Conservation (phyloP, 306 rosid species). For the Canavalia gladiata region DNA sequence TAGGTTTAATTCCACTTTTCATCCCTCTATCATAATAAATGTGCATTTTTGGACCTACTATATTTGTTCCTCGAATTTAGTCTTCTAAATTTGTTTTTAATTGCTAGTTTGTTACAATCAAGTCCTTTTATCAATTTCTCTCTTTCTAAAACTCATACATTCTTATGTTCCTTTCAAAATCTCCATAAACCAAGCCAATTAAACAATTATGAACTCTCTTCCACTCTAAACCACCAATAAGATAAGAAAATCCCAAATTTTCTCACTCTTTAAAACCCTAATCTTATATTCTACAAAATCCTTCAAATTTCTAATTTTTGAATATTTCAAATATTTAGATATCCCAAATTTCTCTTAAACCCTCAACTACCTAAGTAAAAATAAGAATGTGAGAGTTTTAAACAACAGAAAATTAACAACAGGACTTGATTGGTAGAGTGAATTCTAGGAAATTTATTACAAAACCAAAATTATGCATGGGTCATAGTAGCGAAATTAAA, state of each 20-base stretch:
- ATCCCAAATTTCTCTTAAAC: neutral
- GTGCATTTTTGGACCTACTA: no score
- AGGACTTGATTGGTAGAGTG: neutral
- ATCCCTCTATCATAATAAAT: neutral
- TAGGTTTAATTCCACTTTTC: neutral
- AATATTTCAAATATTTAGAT: neutral
- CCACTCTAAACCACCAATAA: neutral
- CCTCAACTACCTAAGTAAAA: neutral
- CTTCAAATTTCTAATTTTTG: neutral
- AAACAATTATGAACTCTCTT: neutral
- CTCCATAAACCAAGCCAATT: neutral
- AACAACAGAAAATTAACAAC: neutral
- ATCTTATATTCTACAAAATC: neutral
- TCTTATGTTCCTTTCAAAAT: neutral
- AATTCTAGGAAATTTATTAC: neutral
- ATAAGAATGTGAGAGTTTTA: neutral
- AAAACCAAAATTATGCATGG: neutral
- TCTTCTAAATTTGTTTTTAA: no score
- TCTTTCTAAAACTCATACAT: neutral
- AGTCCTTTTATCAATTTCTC: no score
- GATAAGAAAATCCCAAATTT: neutral
- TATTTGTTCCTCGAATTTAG: no score
- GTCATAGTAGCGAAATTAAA: no score
- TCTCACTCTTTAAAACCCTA: no score
- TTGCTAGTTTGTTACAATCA: no score